Percentiles rank a stretch among this genome's conserved stretches.
Evolutionary conservation across 352 stramenopile genomes (phyloP).

Genomic region (Phytopythium helicoides): DNA sequence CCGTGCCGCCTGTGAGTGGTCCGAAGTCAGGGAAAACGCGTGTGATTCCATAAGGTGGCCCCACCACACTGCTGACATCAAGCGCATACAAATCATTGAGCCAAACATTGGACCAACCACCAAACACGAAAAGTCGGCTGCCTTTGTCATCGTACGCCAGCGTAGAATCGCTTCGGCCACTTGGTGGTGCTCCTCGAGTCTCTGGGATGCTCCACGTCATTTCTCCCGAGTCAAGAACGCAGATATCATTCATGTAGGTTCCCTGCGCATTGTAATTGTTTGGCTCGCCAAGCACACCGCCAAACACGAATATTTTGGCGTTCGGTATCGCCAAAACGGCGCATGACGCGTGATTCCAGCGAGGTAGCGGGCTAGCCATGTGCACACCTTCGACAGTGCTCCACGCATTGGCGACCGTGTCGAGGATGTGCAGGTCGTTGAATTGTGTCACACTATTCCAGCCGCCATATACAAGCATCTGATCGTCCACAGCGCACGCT

Average conservation of each 20-base stretch:
- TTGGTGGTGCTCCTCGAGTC: conserved; percentile 78
- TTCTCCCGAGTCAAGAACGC: conserved; percentile 92
- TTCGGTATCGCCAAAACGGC: conserved; percentile 94
- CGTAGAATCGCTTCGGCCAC: conserved; percentile 90
- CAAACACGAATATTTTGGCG: conserved; percentile 96
- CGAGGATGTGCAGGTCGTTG: conserved; percentile 94
- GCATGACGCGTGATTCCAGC: conserved; percentile 95
- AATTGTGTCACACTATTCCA: conserved; percentile 95
- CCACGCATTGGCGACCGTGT: conserved; percentile 87
- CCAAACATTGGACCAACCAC: conserved; percentile 95
- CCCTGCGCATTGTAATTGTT: conserved; percentile 86
- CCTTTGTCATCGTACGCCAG: conserved; percentile 93
- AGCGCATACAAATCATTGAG: conserved; percentile 90
- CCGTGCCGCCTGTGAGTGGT: conserved; percentile 91
- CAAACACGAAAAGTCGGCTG: conserved; percentile 92
- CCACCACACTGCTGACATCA: conserved; percentile 93
- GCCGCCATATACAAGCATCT: conserved; percentile 93
- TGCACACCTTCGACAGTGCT: conserved; percentile 70
- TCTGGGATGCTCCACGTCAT: conserved; percentile 86
- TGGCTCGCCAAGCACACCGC: conserved; percentile 91
- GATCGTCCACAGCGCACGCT: conserved; percentile 84
- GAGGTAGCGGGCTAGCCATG: conserved; percentile 72
- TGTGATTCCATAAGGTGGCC: conserved; percentile 95
- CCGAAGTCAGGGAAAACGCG: conserved; percentile 87
- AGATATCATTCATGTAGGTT: conserved; percentile 88